Percentiles rank a stretch among this genome's conserved stretches.
phyloP scores from a whole-genome alignment of 768 basidiomycete genomes.

The Lepiota subincarnata region DNA sequence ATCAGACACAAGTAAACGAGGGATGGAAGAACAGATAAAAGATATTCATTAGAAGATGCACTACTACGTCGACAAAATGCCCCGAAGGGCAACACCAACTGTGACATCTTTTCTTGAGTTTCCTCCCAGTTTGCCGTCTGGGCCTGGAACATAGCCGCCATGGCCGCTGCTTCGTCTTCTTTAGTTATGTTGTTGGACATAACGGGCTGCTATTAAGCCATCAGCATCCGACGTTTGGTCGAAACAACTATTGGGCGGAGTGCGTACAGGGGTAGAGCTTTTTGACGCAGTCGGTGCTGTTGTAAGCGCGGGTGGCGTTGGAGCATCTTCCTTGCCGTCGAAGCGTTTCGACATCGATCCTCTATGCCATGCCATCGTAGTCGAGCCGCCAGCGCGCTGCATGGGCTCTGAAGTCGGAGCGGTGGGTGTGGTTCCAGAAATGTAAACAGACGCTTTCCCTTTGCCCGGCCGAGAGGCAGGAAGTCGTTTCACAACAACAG shows the following conservation, averaged over 20 bases:
- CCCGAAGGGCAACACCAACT: constrained; percentile 77
- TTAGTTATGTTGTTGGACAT: constrained; percentile 41
- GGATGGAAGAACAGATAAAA: constrained; percentile 32
- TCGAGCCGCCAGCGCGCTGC: constrained; percentile 32
- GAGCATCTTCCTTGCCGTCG: constrained; percentile 71
- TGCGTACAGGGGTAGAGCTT: constrained; percentile 26
- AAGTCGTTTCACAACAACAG: constrained; percentile 88
- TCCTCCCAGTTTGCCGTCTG: constrained; percentile 96
- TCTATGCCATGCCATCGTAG: constrained; percentile 54
- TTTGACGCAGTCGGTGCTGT: constrained; percentile 28
- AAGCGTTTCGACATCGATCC: constrained; percentile 87
- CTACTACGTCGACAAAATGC: constrained; percentile 66
- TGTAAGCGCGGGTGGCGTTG: constrained; percentile 3
- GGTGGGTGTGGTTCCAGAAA: constrained; percentile 41
- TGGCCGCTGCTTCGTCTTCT: constrained; percentile 88
- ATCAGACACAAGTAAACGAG: constrained; percentile 13
- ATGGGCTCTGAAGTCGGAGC: constrained; percentile 48
- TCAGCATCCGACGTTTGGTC: constrained; percentile 6
- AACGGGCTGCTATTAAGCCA: constrained; percentile 21
- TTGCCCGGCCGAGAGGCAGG: constrained; percentile 79
- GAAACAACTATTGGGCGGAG: constrained; percentile 3
- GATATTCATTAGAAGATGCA: constrained; percentile 66
- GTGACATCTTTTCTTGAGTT: constrained; percentile 99
- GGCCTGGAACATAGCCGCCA: constrained; percentile 97
- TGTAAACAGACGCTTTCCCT: constrained; percentile 77